Conservation (phyloP, 495 filamentous ascomycete species). For the Penicillium bialowiezense region DNA sequence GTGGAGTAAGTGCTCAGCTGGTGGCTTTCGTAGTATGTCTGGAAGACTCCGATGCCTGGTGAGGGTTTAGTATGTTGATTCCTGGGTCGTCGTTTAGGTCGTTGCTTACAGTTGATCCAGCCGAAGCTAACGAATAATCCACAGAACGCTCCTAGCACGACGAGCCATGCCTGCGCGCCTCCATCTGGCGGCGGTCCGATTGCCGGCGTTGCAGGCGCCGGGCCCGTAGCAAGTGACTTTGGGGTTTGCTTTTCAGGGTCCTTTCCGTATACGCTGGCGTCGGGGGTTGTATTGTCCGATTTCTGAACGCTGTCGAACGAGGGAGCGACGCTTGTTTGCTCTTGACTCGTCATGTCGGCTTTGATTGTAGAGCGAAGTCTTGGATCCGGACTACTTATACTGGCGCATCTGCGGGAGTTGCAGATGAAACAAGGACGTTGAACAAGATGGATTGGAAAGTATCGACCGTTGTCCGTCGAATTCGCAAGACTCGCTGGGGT, state of each 20-base stretch:
- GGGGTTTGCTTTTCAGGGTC: conserved; percentile 15
- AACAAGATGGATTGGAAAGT: not conserved
- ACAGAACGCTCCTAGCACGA: conserved; percentile 62
- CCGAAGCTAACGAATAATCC: conserved; percentile 65
- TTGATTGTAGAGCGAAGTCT: not conserved
- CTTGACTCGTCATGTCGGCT: conserved; percentile 23
- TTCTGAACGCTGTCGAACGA: conserved; percentile 11
- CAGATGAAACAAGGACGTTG: not conserved
- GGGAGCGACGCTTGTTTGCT: not conserved
- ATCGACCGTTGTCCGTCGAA: too few relatives aligned
- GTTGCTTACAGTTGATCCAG: conserved; percentile 53
- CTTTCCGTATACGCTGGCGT: conserved; percentile 13
- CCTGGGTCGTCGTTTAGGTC: not conserved
- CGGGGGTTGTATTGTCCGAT: conserved; percentile 13
- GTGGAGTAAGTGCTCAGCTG: conserved; percentile 40
- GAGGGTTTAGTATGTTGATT: not conserved
- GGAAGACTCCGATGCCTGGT: conserved; percentile 58
- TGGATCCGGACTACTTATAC: not conserved
- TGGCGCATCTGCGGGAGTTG: not conserved
- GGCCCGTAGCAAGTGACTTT: conserved; percentile 15
- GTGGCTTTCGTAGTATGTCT: conserved; percentile 53
- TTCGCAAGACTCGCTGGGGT: too few relatives aligned
- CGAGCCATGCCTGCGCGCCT: conserved; percentile 63
- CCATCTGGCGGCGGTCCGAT: conserved; percentile 56
- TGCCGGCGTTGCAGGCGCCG: conserved; percentile 36